These are phyloP conservation scores for Trichosporon coremiiforme DNA, from an alignment of 1,284 basidiomycete genomes.

Conservation along the genomic window DNA sequence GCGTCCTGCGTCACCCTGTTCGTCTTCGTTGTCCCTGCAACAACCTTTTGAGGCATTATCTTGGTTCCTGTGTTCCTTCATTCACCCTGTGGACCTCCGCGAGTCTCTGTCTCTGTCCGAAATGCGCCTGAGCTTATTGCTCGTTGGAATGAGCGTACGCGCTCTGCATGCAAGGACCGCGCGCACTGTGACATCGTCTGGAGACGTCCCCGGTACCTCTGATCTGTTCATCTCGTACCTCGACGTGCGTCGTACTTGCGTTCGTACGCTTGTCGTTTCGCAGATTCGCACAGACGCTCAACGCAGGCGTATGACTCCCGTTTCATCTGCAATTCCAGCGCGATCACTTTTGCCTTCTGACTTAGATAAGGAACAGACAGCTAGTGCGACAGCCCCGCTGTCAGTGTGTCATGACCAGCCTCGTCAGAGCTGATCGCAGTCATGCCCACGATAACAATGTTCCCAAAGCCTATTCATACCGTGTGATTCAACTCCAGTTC, in stretches of 20 bases:
- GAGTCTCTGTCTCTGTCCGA: not conserved
- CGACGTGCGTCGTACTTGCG: not conserved
- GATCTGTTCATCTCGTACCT: conserved; percentile 1
- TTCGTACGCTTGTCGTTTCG: not conserved
- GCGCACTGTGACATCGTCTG: not conserved
- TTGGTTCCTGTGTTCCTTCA: not conserved
- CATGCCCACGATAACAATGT: too few species aligned
- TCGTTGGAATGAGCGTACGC: not conserved
- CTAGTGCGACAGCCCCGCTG: not conserved
- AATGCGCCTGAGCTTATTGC: not conserved
- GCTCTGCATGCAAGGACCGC: too few species aligned
- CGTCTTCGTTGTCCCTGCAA: not conserved
- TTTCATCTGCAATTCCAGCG: not conserved
- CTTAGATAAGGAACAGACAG: not conserved
- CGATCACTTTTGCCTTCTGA: conserved; percentile 10
- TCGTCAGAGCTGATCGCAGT: not conserved
- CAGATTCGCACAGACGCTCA: not conserved
- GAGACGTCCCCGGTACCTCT: conserved; percentile 1
- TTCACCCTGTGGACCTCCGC: too few species aligned
- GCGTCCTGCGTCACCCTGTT: not conserved
- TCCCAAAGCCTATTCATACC: not conserved
- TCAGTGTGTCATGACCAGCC: not conserved
- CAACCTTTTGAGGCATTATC: not conserved
- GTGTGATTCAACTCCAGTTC: too few species aligned
- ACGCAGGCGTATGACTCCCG: not conserved